A percentile compares a stretch with the other conserved stretches of the same genome.
phyloP scores from a whole-genome alignment of 352 stramenopile genomes.

The Aphanomyces cochlioides region DNA sequence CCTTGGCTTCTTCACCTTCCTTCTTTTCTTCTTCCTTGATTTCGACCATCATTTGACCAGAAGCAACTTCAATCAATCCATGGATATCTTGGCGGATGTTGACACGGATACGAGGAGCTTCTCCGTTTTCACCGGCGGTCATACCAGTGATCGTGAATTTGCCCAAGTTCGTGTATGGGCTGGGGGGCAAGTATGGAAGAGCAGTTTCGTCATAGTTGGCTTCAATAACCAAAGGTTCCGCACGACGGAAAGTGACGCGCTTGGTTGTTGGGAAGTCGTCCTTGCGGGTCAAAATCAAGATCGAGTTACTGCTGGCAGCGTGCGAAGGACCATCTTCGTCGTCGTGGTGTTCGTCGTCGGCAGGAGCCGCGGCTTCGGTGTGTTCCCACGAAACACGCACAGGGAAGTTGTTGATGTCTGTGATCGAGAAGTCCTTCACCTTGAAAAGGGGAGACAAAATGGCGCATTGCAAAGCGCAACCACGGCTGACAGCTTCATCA shows the following conservation, averaged over 20 bases:
- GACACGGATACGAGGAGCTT: constrained; percentile 92
- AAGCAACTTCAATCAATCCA: constrained; percentile 93
- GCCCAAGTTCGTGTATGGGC: constrained; percentile 78
- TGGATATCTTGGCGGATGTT: constrained; percentile 98
- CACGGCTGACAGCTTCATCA: constrained; percentile 96
- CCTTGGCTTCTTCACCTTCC: constrained; percentile 44
- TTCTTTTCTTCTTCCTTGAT: constrained; percentile 82
- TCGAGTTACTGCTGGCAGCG: constrained; percentile 69
- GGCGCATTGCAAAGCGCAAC: constrained; percentile 96
- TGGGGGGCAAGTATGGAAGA: constrained; percentile 54
- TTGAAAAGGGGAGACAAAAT: constrained; percentile 99
- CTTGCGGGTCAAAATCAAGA: constrained; percentile 94
- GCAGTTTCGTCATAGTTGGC: constrained; percentile 86
- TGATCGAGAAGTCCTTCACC: constrained; percentile 89
- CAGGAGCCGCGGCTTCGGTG: constrained; percentile 42
- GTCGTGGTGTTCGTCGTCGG: constrained; percentile 67
- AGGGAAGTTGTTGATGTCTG: constrained; percentile 86
- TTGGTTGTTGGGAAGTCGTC: constrained; percentile 97
- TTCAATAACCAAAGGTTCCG: constrained; percentile 91
- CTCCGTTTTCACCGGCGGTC: constrained; percentile 56
- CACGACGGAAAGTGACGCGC: constrained; percentile 93
- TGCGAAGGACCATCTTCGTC: constrained; percentile 79
- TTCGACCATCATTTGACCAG: constrained; percentile 97
- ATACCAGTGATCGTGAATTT: constrained; percentile 93
- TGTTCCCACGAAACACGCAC: constrained; percentile 93